Percentiles rank a stretch among this genome's conserved stretches.
Conservation (phyloP, 225 moss, liverwort and hornwort species). For the Polytrichum formosum region DNA sequence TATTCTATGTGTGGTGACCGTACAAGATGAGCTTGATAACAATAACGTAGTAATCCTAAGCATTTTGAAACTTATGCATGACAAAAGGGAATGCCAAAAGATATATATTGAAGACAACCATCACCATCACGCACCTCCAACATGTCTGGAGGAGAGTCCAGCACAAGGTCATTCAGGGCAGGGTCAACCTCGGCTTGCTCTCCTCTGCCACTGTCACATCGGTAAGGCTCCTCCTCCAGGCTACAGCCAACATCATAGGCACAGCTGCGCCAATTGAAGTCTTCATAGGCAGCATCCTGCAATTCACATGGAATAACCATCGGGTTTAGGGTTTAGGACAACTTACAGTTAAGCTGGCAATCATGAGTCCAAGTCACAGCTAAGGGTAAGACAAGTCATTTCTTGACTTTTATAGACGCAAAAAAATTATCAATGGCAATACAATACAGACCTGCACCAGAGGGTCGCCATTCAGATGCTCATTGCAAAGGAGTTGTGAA, state of each 20-base stretch:
- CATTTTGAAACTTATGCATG: no score
- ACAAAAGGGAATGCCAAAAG: neutral
- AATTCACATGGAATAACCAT: conserved; percentile 2
- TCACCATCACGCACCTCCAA: conserved; percentile 7
- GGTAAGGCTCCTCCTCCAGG: conserved; percentile 34
- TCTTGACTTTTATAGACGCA: no score
- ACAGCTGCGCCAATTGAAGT: conserved; percentile 47
- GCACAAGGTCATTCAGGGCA: conserved; percentile 23
- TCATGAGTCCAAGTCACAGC: no score
- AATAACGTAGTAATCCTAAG: no score
- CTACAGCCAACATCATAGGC: conserved; percentile 50
- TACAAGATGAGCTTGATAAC: no score
- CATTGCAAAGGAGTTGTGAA: conserved; percentile 38
- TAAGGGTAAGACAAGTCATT: no score
- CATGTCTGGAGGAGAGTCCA: conserved; percentile 41
- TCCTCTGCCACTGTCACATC: conserved; percentile 18
- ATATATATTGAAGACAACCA: neutral
- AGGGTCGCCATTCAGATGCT: conserved; percentile 50
- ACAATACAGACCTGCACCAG: conserved; percentile 37
- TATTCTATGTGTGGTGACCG: neutral
- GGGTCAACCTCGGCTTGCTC: conserved; percentile 33
- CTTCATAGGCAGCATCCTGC: conserved; percentile 43
- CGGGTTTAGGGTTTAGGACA: neutral
- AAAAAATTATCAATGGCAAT: no score
- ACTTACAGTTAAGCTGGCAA: no score